Evolutionary conservation across 768 basidiomycete genomes (phyloP).

Genomic region (Suillus paluster): DNA sequence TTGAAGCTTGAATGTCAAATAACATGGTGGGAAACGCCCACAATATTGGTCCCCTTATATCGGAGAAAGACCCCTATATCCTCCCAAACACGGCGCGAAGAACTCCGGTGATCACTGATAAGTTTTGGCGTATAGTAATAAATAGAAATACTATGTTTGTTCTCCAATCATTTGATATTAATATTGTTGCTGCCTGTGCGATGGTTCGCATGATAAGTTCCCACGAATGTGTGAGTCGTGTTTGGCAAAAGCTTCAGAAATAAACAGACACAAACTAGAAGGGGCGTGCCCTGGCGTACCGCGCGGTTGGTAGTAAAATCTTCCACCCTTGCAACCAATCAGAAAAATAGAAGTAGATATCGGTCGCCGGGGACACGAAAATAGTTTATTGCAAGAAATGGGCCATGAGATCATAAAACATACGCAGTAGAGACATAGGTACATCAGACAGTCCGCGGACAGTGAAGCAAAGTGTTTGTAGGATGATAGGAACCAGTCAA

Average conservation of each 20-base stretch:
- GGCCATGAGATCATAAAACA: slow-evolving; percentile 12
- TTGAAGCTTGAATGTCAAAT: no score
- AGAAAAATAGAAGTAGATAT: background rate
- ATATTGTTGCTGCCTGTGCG: background rate
- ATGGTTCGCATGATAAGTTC: background rate
- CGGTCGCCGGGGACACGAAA: background rate
- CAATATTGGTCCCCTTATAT: background rate
- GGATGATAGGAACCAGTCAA: slow-evolving; percentile 3
- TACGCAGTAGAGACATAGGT: slow-evolving; percentile 22
- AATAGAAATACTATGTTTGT: background rate
- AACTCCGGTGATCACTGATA: no score
- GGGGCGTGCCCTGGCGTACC: no score
- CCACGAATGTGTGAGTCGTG: background rate
- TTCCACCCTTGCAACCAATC: background rate
- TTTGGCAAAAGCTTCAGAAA: slow-evolving; percentile 21
- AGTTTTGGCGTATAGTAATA: background rate
- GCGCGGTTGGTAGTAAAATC: background rate
- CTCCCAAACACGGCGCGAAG: background rate
- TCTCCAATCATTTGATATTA: background rate
- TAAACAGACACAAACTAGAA: slow-evolving; percentile 13
- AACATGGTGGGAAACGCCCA: background rate
- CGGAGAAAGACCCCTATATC: background rate
- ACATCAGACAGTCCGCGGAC: slow-evolving; percentile 33
- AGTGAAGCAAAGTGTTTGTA: slow-evolving; percentile 6
- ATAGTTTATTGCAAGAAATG: background rate